Evolutionary conservation across 2,329 filamentous ascomycete genomes (phyloP).

Genomic region (Phaeomoniella chlamydospora): DNA sequence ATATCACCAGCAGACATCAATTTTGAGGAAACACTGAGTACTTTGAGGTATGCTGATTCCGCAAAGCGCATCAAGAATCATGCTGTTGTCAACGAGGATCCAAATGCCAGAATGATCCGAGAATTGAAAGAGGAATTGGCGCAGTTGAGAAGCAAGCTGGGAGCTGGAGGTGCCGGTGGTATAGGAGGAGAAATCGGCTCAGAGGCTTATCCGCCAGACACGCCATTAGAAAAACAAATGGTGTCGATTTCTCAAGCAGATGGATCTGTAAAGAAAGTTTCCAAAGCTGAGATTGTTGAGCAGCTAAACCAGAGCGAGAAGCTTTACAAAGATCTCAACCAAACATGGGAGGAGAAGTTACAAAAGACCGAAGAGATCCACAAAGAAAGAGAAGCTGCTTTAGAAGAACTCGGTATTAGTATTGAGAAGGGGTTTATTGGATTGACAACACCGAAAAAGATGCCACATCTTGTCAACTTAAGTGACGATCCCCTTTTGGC

Average conservation of each 20-base stretch:
- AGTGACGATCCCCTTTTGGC: conserved; percentile 89
- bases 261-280: conserved; percentile 83
- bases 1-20: conserved; percentile 98
- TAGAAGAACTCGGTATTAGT: conserved; percentile 95
- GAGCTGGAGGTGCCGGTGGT: conserved; percentile 34
- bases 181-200: conserved; percentile 39
- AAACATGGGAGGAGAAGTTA: conserved; percentile 97
- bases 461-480: conserved; percentile 96
- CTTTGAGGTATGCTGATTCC: conserved; percentile 88
- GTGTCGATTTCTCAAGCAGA: conserved; percentile 83
- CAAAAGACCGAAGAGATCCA: conserved; percentile 93
- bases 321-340: conserved; percentile 85
- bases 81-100: conserved; percentile 96
- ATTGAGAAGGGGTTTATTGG: conserved; percentile 98
- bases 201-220: conserved; percentile 81
- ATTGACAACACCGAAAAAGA: conserved; percentile 92
- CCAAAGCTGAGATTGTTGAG: conserved; percentile 94
- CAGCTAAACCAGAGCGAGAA: conserved; percentile 95
- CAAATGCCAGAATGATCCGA: conserved; percentile 96
- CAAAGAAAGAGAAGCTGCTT: conserved; percentile 84
- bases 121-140: conserved; percentile 92
- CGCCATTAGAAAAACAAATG: conserved; percentile 87
- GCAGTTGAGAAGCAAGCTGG: conserved; percentile 73
- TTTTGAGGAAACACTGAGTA: conserved; percentile 94
- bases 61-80: conserved; percentile 99